phyloP scores from a whole-genome alignment of 441 rosid genomes.

The Rhodomyrtus psidioides region DNA sequence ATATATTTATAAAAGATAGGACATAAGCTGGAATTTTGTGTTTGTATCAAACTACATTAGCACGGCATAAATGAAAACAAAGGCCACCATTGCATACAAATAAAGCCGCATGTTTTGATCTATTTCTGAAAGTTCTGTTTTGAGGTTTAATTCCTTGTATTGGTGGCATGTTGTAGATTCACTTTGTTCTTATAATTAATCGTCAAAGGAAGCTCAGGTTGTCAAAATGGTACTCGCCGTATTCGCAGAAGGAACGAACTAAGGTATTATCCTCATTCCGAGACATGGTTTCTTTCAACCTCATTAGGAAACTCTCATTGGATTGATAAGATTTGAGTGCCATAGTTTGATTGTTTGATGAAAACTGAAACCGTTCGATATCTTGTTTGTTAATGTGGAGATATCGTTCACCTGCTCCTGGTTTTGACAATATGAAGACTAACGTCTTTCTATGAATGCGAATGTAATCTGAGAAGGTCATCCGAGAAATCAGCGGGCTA shows the following conservation, averaged over 20 bases:
- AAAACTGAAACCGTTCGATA: not conserved
- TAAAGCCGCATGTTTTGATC: not conserved
- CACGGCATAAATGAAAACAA: not conserved
- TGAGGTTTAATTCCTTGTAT: no score
- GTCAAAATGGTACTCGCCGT: not conserved
- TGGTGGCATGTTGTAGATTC: no score
- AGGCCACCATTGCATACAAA: not conserved
- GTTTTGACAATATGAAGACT: no score
- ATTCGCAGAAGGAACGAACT: not conserved
- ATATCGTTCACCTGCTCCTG: not conserved
- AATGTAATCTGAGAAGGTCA: constrained; percentile 16
- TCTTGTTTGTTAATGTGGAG: not conserved
- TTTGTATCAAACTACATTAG: not conserved
- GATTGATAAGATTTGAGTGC: no score
- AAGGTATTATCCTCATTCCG: not conserved
- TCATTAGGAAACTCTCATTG: no score
- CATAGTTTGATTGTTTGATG: no score
- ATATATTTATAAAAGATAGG: no score
- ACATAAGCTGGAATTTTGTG: not conserved
- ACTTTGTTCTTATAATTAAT: not conserved
- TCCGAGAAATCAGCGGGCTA: no score
- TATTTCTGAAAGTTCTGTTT: not conserved
- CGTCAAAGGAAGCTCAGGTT: not conserved
- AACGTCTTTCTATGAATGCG: no score
- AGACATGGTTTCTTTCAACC: not conserved